Evolutionary conservation across 805 yeast species (phyloP).

Genomic region (Monosporozyma unispora): DNA sequence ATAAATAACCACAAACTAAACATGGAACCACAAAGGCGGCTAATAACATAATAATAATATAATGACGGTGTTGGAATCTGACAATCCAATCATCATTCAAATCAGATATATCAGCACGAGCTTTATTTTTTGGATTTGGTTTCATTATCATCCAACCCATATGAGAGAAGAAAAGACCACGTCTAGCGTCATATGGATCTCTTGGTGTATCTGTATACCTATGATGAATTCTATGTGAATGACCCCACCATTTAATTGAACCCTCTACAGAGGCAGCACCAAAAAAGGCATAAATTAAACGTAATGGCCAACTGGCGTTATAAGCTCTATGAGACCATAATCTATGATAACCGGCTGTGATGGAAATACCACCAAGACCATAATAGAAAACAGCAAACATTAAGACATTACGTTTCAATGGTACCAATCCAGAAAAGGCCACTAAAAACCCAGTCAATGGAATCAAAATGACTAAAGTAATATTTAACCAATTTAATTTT

Average conservation of each 20-base stretch:
- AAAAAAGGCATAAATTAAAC: constrained; percentile 59
- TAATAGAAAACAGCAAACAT: constrained; percentile 44
- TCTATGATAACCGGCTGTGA: constrained; percentile 81
- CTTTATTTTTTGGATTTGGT: constrained; percentile 75
- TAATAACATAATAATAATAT: constrained; percentile 49
- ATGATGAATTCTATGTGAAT: constrained; percentile 77
- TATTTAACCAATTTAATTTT: constrained; percentile 73
- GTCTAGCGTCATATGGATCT: constrained; percentile 82
- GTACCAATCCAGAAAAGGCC: constrained; percentile 34
- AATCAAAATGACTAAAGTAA: constrained; percentile 50
- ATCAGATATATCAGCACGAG: constrained; percentile 75
- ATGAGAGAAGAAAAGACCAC: constrained; percentile 77
- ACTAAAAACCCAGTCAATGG: constrained; percentile 47
- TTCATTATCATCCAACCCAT: constrained; percentile 78
- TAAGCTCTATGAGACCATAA: constrained; percentile 71
- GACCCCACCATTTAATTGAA: constrained; percentile 85
- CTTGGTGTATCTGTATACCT: constrained; percentile 75
- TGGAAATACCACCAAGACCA: constrained; percentile 56
- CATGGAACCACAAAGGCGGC: constrained; percentile 58
- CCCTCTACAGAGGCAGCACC: constrained; percentile 83
- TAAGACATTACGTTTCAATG: constrained; percentile 41
- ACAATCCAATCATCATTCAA: constrained; percentile 73
- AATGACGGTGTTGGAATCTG: constrained; percentile 74
- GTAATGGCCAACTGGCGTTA: constrained; percentile 50
- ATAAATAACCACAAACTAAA: constrained; percentile 43